Percentiles rank a stretch among this genome's conserved stretches.
Evolutionary conservation across 768 basidiomycete species (phyloP).

Genomic region (Leccinum arenicola): DNA sequence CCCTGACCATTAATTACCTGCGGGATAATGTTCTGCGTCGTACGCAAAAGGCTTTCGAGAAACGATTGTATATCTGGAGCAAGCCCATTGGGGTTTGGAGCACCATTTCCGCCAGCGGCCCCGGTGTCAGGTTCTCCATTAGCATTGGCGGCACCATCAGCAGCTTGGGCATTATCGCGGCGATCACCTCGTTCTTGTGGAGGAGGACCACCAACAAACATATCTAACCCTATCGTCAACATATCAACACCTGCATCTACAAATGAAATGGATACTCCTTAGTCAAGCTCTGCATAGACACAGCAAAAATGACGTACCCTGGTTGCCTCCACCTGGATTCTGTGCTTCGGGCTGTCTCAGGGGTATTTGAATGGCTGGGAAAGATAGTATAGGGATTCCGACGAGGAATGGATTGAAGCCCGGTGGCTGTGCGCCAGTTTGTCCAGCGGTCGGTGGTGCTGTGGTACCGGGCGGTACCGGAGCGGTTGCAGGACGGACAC

Average conservation of each 20-base stretch:
- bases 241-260: constrained; percentile 21
- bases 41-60: constrained; percentile 26
- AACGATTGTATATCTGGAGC: constrained; percentile 20
- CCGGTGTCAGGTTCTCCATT: constrained; percentile 2
- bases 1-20: constrained; percentile 18
- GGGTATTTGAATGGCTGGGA: constrained; percentile 28
- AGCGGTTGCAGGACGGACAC: constrained; percentile 1
- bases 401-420: constrained; percentile 17
- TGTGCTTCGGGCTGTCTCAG: constrained; percentile 11
- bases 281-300: constrained; percentile 18
- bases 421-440: constrained; percentile 1
- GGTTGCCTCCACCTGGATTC: constrained; percentile 15
- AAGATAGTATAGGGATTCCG: constrained; percentile 28
- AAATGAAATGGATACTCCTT: constrained; percentile 14
- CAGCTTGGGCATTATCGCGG: constrained; percentile 10
- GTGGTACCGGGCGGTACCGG: constrained; percentile 1
- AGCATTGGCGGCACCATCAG: constrained; percentile 1
- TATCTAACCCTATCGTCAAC: constrained; percentile 41
- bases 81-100: constrained; percentile 17
- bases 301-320: constrained; percentile 15
- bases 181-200: constrained; percentile 10
- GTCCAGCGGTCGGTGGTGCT: constrained; percentile 5
- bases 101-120: constrained; percentile 18
- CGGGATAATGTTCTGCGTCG: constrained; percentile 26
- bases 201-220: constrained; percentile 30